Evolutionary conservation across 352 stramenopile species (phyloP), one percentile per base, ranked within the genome.

Genomic region (Elongisporangium undulatum): DNA sequence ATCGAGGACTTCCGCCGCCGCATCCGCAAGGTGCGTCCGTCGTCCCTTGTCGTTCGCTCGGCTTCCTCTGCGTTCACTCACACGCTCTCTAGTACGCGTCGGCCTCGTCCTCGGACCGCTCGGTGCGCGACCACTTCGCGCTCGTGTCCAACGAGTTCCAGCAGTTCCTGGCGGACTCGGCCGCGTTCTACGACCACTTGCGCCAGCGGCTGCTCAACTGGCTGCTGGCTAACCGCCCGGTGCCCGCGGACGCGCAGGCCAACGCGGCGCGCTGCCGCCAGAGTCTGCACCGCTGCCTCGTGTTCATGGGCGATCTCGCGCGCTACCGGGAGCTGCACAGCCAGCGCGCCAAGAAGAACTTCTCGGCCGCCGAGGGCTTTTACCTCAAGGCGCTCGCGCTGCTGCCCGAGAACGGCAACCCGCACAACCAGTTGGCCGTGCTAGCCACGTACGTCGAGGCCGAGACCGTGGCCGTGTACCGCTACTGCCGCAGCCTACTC

Each of bases 401-500:
- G 15, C 63, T 89, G 21, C 85, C 85, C 0, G 78, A 89, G 50
- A 92, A 95, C 53, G 85, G 85, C 38, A 95, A 95, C 55, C 82
- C 85, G 38, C 84, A 93, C 74, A 95, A 95, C 62, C 85, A 95
- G 55, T 69, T 95, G 49, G 85, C 85, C 0, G 85, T 95, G 59
- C 64, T 95, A 8, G 85, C 85, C 20, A 95, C 85, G 17, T 95
- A 95, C 53, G 85, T 92, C 9, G 89, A 96, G 29, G 85, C 89
- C 4, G 90, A 97, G 73, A 95, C 86, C 4, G 88, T 96, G 22
- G 89, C 90, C 0, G 87, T 97, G 22, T 97, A 97, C 56, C 80
- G 87, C 20, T 97, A 97, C 69, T 96, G 86, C 61, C 82, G 89
- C 58, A 94, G 82, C 64, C 64, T 97, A 48, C 62, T 97, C 45